These are phyloP conservation scores for Microdochium nivale DNA, from an alignment of 2,329 filamentous ascomycete genomes.

Conservation along the genomic window DNA sequence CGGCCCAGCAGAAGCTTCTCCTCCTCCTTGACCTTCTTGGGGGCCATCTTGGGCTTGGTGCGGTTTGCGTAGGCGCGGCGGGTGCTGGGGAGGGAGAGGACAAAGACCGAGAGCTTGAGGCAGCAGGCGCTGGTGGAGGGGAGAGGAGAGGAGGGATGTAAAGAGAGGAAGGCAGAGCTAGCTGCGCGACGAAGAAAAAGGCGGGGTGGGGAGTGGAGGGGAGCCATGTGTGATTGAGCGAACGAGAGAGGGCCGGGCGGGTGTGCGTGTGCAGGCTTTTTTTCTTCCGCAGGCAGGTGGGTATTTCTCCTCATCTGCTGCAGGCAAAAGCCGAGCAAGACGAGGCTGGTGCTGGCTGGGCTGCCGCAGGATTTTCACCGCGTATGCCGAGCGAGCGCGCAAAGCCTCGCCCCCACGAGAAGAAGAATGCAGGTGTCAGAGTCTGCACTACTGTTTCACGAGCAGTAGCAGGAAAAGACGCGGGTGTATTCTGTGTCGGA, in stretches of 20 bases:
- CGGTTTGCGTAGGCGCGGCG: conserved; percentile 49
- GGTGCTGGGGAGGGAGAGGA: conserved; percentile 28
- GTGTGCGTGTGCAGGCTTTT: not conserved
- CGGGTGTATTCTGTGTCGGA: not conserved
- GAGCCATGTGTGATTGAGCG: conserved; percentile 5
- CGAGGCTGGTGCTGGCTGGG: not conserved
- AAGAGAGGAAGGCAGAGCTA: conserved; percentile 53
- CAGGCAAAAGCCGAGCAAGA: too few species aligned
- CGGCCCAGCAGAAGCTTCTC: conserved; percentile 95
- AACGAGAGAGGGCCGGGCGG: not conserved
- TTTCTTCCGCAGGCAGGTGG: too few species aligned
- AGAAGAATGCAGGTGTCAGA: not conserved
- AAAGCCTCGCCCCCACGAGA: not conserved
- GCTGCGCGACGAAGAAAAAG: conserved; percentile 50
- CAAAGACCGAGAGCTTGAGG: too few species aligned
- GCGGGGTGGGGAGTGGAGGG: conserved; percentile 30
- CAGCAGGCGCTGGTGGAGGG: conserved; percentile 29
- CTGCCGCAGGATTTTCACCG: not conserved
- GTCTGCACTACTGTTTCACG: not conserved
- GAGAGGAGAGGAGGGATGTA: conserved; percentile 36
- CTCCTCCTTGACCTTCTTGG: conserved; percentile 86
- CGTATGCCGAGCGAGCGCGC: not conserved
- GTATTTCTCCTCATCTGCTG: too few species aligned
- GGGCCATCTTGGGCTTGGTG: conserved; percentile 72
- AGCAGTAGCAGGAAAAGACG: not conserved